These are phyloP conservation scores for Populus hybrid DNA, from an alignment of 441 rosid species.

Conservation along the genomic window DNA sequence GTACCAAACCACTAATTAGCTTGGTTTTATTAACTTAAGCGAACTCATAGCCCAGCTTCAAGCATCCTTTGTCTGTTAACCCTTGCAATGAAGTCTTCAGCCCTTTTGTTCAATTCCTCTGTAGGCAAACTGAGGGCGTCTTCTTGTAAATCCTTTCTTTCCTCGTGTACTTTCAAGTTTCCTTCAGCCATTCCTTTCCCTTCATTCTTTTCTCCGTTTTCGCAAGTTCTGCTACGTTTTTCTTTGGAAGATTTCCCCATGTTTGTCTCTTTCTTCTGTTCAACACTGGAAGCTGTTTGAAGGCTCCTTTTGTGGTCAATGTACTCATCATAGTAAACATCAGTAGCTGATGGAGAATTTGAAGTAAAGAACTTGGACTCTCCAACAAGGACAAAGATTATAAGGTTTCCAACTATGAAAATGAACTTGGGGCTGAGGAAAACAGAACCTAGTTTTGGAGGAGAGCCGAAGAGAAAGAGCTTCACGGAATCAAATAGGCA, in stretches of 20 bases:
- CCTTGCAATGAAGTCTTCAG: constrained; percentile 13
- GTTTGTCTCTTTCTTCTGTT: constrained; percentile 12
- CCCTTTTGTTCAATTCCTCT: constrained; percentile 53
- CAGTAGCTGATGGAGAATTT: constrained; percentile 14
- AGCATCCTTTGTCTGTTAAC: constrained; percentile 52
- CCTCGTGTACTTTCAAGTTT: constrained; percentile 12
- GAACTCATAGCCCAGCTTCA: constrained; percentile 34
- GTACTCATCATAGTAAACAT: constrained; percentile 41
- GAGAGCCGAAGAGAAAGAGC: constrained; percentile 19
- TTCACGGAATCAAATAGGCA: constrained; percentile 21
- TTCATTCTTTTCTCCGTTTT: not conserved
- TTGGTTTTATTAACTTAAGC: not conserved
- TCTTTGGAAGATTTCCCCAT: constrained; percentile 6
- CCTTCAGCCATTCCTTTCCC: constrained; percentile 5
- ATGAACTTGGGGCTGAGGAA: constrained; percentile 36
- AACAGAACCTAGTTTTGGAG: constrained; percentile 29
- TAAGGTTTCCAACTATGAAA: constrained; percentile 52
- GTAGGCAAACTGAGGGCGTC: constrained; percentile 33
- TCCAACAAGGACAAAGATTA: constrained; percentile 45
- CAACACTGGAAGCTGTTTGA: constrained; percentile 19
- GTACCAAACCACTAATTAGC: not conserved
- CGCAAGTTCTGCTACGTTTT: constrained; percentile 12
- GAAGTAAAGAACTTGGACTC: constrained; percentile 37
- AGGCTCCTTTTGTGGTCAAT: constrained; percentile 26
- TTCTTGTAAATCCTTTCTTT: constrained; percentile 10